Conservation (phyloP, 495 filamentous ascomycete genomes). For the Talaromyces liani region DNA sequence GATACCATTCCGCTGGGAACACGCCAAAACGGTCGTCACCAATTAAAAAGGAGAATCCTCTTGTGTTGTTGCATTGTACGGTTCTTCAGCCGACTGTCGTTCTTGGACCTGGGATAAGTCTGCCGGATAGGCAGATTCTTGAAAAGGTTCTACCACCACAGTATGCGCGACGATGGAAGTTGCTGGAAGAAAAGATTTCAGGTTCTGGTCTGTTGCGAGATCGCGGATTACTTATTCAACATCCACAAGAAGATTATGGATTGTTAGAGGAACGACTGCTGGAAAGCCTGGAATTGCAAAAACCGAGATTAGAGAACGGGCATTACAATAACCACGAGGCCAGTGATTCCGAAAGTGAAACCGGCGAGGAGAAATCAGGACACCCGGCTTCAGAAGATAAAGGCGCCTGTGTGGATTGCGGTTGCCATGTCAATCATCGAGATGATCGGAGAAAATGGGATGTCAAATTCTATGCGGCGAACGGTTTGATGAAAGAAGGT, state of each 20-base stretch:
- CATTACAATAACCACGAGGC: slow-evolving; percentile 50
- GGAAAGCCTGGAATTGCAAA: slow-evolving; percentile 73
- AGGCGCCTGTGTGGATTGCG: slow-evolving; percentile 55
- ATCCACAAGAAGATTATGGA: slow-evolving; percentile 87
- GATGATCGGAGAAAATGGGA: slow-evolving; percentile 59
- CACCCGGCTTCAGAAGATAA: slow-evolving; percentile 34
- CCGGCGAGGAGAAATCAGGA: slow-evolving; percentile 35
- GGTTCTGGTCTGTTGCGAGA: slow-evolving; percentile 65
- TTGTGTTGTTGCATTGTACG: slow-evolving; percentile 84
- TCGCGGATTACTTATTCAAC: slow-evolving; percentile 77
- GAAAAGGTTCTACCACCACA: slow-evolving; percentile 48
- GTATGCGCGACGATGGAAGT: slow-evolving; percentile 63
- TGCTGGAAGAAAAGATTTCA: slow-evolving; percentile 66
- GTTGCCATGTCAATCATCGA: slow-evolving; percentile 43
- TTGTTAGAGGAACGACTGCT: slow-evolving; percentile 86
- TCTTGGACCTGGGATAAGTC: slow-evolving; percentile 44
- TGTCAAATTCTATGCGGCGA: slow-evolving; percentile 84
- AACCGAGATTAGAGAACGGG: slow-evolving; percentile 68
- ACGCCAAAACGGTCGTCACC: slow-evolving; percentile 43
- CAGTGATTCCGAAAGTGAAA: slow-evolving; percentile 26
- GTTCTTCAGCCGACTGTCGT: slow-evolving; percentile 68
- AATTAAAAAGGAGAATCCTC: slow-evolving; percentile 59
- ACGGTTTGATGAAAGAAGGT: slow-evolving; percentile 84
- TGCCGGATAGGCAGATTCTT: slow-evolving; percentile 38
- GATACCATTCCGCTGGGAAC: slow-evolving; percentile 40